Evolutionary conservation across 2,329 filamentous ascomycete genomes (phyloP), one percentile per base, ranked within the genome.

Genomic region (Fusarium kyushuense): DNA sequence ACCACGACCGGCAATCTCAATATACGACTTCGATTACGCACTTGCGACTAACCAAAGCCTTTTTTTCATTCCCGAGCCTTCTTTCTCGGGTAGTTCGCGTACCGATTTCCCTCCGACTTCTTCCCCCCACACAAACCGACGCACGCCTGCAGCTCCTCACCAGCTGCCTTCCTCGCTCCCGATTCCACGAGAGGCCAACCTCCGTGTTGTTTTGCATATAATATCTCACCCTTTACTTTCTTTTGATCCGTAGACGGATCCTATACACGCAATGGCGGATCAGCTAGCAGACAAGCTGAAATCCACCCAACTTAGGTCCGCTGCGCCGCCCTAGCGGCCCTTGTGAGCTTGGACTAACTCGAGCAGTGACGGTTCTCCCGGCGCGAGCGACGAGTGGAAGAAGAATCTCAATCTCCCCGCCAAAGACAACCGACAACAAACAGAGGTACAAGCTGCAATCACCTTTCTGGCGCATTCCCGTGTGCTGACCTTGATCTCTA

Each of bases 341-440:
- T 68, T 67, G 57, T 69, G 60, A 74, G 54, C 70, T 73, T 67
- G 67, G 60, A 76, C 79, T 81, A 73, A 81, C 76, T 75, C 56
- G 78, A 72, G 72, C 73, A 84, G 82, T 77, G 84, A 88, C 75
- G 81, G 79, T 72, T 70, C 81, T 69, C 77, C 81, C 73, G 78
- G 84, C 64, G 72, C 69, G 53, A 76, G 69, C 52, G 87, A 88
- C 30, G 89, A 93, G 76, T 95, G 92, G 92, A 92, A 92, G 81
- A 86, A 89, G 75, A 87, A 80, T 63, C 81, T 95, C 61, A 93
- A 91, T 71, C 80, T 92, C 62, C 92, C 92, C 53, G 80, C 86
- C 58, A 92, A 90, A 79, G 92, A 96, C 78, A 89, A 84, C 74
- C 87, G 92, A 81, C 89, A 91, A 73, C 92, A 96, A 81, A 96